Evolutionary conservation across 2,329 filamentous ascomycete genomes (phyloP).

Genomic region (Macrophomina phaseolina): DNA sequence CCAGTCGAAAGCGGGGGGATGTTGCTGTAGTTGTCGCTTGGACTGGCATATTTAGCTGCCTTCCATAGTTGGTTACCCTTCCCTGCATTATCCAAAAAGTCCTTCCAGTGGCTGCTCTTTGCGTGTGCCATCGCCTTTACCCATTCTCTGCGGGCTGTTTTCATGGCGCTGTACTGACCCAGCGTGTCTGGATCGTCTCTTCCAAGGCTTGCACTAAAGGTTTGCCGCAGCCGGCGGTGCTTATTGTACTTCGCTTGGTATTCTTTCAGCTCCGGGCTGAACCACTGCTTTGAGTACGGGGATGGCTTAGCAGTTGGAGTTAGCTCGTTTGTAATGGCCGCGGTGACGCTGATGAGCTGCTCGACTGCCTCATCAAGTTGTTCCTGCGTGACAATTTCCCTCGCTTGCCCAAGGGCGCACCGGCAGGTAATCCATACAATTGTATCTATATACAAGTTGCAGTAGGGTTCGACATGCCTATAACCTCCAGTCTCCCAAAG

Average conservation of each 20-base stretch:
- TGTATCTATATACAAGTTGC: no score
- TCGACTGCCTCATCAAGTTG: neutral
- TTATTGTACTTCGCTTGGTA: neutral
- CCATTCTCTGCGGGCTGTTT: neutral
- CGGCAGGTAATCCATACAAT: no score
- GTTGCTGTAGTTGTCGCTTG: neutral
- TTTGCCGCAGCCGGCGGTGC: slow-evolving; percentile 1
- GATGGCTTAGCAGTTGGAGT: slow-evolving; percentile 3
- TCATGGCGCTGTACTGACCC: neutral
- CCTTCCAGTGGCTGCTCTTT: slow-evolving; percentile 14
- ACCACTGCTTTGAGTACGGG: slow-evolving; percentile 11
- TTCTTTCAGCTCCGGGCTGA: neutral
- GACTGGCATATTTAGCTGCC: slow-evolving; percentile 12
- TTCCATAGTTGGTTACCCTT: neutral
- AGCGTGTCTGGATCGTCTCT: slow-evolving; percentile 3
- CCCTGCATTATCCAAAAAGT: neutral
- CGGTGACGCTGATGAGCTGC: neutral
- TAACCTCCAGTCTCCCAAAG: no score
- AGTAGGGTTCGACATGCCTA: no score
- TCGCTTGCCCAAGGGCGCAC: neutral
- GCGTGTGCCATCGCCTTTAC: neutral
- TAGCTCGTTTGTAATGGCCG: neutral
- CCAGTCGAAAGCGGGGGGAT: neutral
- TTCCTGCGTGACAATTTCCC: neutral
- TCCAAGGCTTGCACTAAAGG: neutral